Evolutionary conservation across 1,139 yeast genomes (phyloP), one percentile per base, ranked within the genome.

Genomic region (Kodamaea plutei): DNA sequence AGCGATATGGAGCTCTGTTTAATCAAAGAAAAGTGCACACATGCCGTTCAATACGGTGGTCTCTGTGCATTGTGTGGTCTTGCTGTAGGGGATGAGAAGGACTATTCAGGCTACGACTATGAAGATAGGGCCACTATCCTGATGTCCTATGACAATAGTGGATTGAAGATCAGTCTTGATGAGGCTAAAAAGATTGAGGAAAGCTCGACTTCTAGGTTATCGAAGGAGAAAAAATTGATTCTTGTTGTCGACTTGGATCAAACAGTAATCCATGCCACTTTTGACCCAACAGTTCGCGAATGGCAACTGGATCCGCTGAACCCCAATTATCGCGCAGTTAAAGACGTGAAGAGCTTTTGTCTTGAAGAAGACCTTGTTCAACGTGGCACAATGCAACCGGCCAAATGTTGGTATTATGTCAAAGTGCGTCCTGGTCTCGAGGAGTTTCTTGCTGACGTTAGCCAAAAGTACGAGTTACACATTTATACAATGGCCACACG

Each of bases 401-500:
- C 70, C 9, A 61, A 69, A 35, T 83, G 95, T 56, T 81, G 91
- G 83, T 93, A 91, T 55, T 93, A 85, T 48, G 96, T 93, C 20
- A 91, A 93, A 54, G 62, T 87, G 26, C 73, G 99, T 41, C 97
- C 98, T 0, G 96, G 96, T 0, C 64, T 91, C 27, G 61, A 70
- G 31, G 79, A 76, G 31, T 91, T 91, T 53, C 69, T 91, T 34
- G 72, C 71, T 33, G 65, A 66, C 31, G 73, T 87, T 41, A 66
- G 81, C 5, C 58, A 78, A 28, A 59, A 73, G 32, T 91, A 84
- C 53, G 98, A 91, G 58, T 66, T 91, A 71, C 98, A 91, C 56
- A 87, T 91, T 25, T 91, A 91, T 56, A 91, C 99, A 6, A 91
- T 91, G 99, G 98, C 98, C n/a, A 93, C 98, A 3, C 67, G 95